Evolutionary conservation across 805 yeast genomes (phyloP).

Genomic region (Candida sphagnicola): DNA sequence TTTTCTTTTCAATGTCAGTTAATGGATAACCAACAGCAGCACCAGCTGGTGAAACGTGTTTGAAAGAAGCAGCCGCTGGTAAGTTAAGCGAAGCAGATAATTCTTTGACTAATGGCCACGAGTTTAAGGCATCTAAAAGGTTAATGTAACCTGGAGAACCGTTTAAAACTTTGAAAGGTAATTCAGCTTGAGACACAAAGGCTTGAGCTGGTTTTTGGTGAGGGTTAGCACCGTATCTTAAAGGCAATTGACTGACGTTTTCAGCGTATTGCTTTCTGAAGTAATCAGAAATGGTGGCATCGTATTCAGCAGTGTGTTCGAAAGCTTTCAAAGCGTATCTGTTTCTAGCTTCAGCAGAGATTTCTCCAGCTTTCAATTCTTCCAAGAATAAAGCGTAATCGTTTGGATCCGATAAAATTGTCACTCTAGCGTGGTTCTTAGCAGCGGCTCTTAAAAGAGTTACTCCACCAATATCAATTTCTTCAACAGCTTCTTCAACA

Average conservation of each 20-base stretch:
- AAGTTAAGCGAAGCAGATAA: constrained; percentile 87
- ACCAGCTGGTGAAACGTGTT: constrained; percentile 99
- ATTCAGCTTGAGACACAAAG: constrained; percentile 75
- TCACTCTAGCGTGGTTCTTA: constrained; percentile 94
- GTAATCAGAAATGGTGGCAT: constrained; percentile 91
- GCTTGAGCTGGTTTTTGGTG: constrained; percentile 99
- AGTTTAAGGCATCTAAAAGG: constrained; percentile 91
- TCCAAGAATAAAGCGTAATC: constrained; percentile 86
- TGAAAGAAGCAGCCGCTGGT: constrained; percentile 98
- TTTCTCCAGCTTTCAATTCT: constrained; percentile 72
- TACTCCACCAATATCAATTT: constrained; percentile 96
- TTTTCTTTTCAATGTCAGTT: constrained; percentile 85
- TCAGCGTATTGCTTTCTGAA: constrained; percentile 97
- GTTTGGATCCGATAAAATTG: constrained; percentile 89
- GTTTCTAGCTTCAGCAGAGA: constrained; percentile 72
- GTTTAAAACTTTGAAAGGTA: constrained; percentile 89
- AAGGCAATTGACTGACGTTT: constrained; percentile 81
- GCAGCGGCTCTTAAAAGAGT: constrained; percentile 98
- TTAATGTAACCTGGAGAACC: constrained; percentile 99
- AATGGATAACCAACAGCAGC: constrained; percentile 96
- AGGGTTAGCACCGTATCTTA: constrained; percentile 98
- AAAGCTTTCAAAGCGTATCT: constrained; percentile 92
- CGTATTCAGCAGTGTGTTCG: constrained; percentile 98
- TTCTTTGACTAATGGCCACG: constrained; percentile 99
- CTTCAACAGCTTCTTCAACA: constrained; percentile 96